A percentile compares a stretch with the other conserved stretches of the same genome.
phyloP scores from a whole-genome alignment of 441 rosid genomes.

The Corymbia citriodora region DNA sequence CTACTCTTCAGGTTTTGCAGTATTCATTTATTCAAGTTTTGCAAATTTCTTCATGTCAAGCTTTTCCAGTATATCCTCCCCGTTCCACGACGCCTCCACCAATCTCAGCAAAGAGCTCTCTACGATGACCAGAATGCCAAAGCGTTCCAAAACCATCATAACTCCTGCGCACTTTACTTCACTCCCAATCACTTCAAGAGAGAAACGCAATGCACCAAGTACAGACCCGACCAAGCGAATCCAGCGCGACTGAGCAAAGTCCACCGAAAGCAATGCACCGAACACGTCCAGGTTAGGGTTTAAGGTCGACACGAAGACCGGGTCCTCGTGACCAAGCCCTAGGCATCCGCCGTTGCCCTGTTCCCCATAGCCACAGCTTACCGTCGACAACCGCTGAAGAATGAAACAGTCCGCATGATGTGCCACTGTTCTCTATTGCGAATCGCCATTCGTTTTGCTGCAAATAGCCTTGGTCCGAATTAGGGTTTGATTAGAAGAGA shows the following conservation, averaged over 20 bases:
- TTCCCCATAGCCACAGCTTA: conserved; percentile 77
- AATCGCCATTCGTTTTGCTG: background rate
- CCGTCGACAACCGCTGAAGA: conserved; percentile 58
- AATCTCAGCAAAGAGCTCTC: conserved; percentile 70
- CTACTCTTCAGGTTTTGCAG: background rate
- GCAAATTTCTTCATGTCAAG: background rate
- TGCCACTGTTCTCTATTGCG: background rate
- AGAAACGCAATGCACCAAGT: conserved; percentile 47
- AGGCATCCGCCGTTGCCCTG: conserved; percentile 83
- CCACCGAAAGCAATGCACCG: conserved; percentile 66
- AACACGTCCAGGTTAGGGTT: conserved; percentile 54
- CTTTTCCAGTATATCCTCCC: conserved; percentile 12
- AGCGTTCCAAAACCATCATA: background rate
- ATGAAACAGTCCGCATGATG: conserved; percentile 72
- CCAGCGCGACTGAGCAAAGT: conserved; percentile 55
- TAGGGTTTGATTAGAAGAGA: background rate
- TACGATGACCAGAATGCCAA: background rate
- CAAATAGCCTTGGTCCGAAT: background rate
- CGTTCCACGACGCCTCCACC: conserved; percentile 57
- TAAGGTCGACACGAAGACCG: conserved; percentile 55
- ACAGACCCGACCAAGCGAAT: conserved; percentile 49
- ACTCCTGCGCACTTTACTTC: background rate
- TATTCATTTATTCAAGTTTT: background rate
- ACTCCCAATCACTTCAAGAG: background rate
- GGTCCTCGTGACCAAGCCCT: conserved; percentile 75